phyloP scores from a whole-genome alignment of 2,329 filamentous ascomycete genomes.

The Daldinia eschscholtzii region DNA sequence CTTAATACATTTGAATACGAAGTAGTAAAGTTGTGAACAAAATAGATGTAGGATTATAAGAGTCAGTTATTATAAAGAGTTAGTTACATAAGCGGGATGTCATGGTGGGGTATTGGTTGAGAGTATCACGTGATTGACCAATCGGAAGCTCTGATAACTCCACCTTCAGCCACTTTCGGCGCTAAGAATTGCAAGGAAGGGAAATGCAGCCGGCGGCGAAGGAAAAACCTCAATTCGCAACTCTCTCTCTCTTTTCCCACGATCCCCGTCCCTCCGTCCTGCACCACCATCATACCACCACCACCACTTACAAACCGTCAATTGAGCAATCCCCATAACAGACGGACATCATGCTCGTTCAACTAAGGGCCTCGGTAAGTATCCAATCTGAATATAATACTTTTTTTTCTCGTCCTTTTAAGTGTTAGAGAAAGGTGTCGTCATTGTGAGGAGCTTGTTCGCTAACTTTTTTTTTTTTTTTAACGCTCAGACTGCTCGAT shows the following conservation, averaged over 20 bases:
- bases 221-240: constrained; percentile 50
- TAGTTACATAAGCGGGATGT: background rate
- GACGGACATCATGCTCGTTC: constrained; percentile 67
- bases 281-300: constrained; percentile 43
- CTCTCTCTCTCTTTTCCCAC: constrained; percentile 11
- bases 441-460: constrained; percentile 11
- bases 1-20: background rate
- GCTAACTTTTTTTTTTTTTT: constrained; percentile 25
- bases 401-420: too few relatives aligned
- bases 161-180: constrained; percentile 25
- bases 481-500: constrained; percentile 61
- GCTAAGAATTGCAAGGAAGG: constrained; percentile 36
- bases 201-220: constrained; percentile 39
- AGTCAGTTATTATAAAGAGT: too few relatives aligned
- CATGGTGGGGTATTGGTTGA: background rate
- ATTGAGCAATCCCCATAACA: constrained; percentile 61
- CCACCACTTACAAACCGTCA: constrained; percentile 52
- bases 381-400: background rate
- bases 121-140: constrained; percentile 23
- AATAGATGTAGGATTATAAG: background rate
- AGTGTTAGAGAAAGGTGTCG: too few relatives aligned
- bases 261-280: constrained; percentile 16
- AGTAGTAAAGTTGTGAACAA: background rate
- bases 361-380: constrained; percentile 69
- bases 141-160: constrained; percentile 20